These are phyloP conservation scores for Penicillium sp. DNA, from an alignment of 2,329 filamentous ascomycete genomes.

Conservation along the genomic window DNA sequence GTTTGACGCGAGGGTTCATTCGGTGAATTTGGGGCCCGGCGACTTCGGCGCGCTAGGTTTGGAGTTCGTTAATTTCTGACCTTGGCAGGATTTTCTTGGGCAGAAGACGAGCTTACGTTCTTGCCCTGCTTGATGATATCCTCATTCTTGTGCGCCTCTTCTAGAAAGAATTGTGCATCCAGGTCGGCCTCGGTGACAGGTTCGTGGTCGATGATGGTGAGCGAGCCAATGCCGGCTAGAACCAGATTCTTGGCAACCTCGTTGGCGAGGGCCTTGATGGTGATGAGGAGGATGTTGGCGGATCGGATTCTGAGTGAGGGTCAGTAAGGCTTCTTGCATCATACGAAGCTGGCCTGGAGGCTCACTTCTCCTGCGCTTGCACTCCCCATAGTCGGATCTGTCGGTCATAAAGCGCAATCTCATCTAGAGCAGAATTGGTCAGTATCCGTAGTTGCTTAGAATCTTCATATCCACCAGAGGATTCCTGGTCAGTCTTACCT, in stretches of 20 bases:
- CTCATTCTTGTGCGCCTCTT: slow-evolving; percentile 56
- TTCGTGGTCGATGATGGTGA: slow-evolving; percentile 84
- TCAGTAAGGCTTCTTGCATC: neutral
- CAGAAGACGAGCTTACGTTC: slow-evolving; percentile 55
- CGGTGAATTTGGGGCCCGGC: slow-evolving; percentile 76
- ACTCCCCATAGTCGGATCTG: slow-evolving; percentile 98
- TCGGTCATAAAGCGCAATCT: slow-evolving; percentile 95
- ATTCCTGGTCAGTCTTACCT: slow-evolving; percentile 24
- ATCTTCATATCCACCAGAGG: no score
- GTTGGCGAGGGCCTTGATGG: slow-evolving; percentile 82
- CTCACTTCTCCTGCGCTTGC: slow-evolving; percentile 78
- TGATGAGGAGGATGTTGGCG: slow-evolving; percentile 87
- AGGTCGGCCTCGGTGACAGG: slow-evolving; percentile 76
- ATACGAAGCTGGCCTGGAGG: neutral
- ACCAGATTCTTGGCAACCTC: slow-evolving; percentile 98
- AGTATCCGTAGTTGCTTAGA: neutral
- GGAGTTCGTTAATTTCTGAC: slow-evolving; percentile 8
- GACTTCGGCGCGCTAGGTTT: slow-evolving; percentile 70
- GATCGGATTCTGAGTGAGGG: slow-evolving; percentile 69
- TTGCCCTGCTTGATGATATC: slow-evolving; percentile 59
- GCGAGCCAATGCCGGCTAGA: slow-evolving; percentile 83
- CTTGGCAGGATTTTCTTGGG: neutral
- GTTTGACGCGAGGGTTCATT: slow-evolving; percentile 83
- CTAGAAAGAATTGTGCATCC: slow-evolving; percentile 80
- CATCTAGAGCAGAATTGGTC: slow-evolving; percentile 60